Evolutionary conservation across 106 monocot genomes (phyloP), one percentile per base, ranked within the genome.

Genomic region (Narthecium ossifragum): DNA sequence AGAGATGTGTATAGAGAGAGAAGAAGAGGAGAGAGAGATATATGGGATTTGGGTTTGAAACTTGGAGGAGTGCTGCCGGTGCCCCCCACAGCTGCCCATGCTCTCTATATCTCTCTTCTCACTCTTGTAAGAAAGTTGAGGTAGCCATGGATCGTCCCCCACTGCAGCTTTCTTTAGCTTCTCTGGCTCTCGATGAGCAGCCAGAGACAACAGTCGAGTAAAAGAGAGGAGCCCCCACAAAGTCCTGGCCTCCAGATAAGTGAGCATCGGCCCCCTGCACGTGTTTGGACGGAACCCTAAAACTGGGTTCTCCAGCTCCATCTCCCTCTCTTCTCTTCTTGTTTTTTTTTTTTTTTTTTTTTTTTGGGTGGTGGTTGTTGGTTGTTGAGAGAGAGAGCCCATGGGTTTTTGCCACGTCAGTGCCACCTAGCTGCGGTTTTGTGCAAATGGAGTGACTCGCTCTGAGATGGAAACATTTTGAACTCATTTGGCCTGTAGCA

Each of bases 191-290:
- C 63, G 8, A 20, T 50, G 11, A 45, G 45, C 26, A 21, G 21
- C 41, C 26, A 47, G 21, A 31, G 36, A 61, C 69, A 64, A 53
- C 23, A 36, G 65, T 73, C 73, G 60, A 73, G 51, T 43, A 18
- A n/a, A n/a, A n/a, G n/a, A n/a, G 34, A 69, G 15, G 51, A 73
- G 58, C 65, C 73, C 64, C 73, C n/a, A n/a, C n/a, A n/a, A n/a
- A n/a, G n/a, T 53, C 70, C 32, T 22, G 29, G 54, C 49, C 48
- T 43, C 68, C 25, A 59, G 24, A 41, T 14, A 17, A 50, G 24
- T 34, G 43, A 48, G 63, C 50, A 34, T 34, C 50, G 27, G 56
- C 20, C 33, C 34, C 31, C 57, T 51, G 38, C 65, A 65, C 65
- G 65, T 65, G 70, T 65, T 62, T 24, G 1, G 43, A 5, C 37